These are phyloP conservation scores for Toxoplasma gondii DNA, from an alignment of 169 alveolate genomes.

Conservation along the genomic window DNA sequence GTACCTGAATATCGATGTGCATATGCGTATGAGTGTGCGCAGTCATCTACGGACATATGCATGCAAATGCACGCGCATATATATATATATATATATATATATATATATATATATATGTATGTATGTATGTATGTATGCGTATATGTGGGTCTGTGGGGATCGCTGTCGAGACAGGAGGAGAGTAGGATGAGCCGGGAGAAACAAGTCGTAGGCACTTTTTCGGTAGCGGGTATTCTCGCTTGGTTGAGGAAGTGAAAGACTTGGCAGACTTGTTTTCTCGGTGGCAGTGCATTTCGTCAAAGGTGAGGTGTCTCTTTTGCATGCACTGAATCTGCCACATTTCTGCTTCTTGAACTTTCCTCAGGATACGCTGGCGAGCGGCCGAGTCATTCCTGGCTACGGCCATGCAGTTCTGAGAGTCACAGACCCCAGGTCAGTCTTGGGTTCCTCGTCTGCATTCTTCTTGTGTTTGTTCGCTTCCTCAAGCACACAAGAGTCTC, in stretches of 20 bases:
- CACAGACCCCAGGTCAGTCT: constrained; percentile 93
- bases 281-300: too few relatives aligned
- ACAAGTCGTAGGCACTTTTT: too few relatives aligned
- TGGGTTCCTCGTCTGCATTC: background rate
- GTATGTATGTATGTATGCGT: background rate
- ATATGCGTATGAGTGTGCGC: background rate
- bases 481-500: too few relatives aligned
- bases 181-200: background rate
- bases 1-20: background rate
- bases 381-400: constrained; percentile 95
- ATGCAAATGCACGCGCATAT: background rate
- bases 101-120: background rate
- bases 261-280: too few relatives aligned
- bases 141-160: background rate
- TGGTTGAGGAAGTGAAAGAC: too few relatives aligned
- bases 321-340: background rate
- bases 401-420: constrained; percentile 98
- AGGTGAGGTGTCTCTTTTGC: background rate
- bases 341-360: constrained; percentile 4
- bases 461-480: background rate
- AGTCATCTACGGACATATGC: background rate
- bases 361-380: constrained; percentile 79
- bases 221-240: too few relatives aligned
- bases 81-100: background rate
- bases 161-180: background rate